Base-by-base conservation (phyloP, 768 basidiomycete species). In the Kwoniella sp. region DNA sequence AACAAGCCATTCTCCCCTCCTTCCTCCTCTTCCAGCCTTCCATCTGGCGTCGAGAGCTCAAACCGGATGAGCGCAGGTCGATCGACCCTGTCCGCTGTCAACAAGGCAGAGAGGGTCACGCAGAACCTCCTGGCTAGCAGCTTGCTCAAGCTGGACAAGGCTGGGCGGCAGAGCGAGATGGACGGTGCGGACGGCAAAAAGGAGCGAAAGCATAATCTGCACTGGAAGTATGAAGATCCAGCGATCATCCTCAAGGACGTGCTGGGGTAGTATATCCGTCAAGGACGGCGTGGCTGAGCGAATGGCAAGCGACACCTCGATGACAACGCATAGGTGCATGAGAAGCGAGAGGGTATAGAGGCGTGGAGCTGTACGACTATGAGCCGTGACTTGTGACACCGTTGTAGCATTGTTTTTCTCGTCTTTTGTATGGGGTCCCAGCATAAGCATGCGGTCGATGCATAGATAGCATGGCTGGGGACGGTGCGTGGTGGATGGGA, bases 201-300 rank as follows among this genome's bases (percentile, higher is more conserved):
- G 53, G 59, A 50, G 10, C 65, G 55, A 41, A 70, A 67, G 49
- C 68, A 70, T 52, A 65, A 57, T 26, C 38, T 62, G 34, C 68
- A 70, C 56, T 70, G 68, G 68, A 65, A 64, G 40, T 70, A 70
- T 55, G 68, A 70, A 46, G 68, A 70, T 63, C 68, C 68, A 31
- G 68, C 68, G 19, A 23, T 70, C 11, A 64, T 67, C 29, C 57
- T 70, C n/a, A 67, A 53, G 45, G 65, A 66, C 46, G 42, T 70
- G 9, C 43, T 70, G 49, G 68, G 68, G 20, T 69, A 44, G 45
- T n/a, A n/a, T n/a, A n/a, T n/a, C n/a, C n/a, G 39, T 11, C n/a
- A 32, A 7, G 19, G 9, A 19, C 9, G 14, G 5, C 11, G 15
- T 22, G 17, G 4, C 8, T n/a, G n/a, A n/a, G n/a, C n/a, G n/a